Base-by-base conservation (phyloP, 768 basidiomycete genomes). In the Phanerochaete carnosa region DNA sequence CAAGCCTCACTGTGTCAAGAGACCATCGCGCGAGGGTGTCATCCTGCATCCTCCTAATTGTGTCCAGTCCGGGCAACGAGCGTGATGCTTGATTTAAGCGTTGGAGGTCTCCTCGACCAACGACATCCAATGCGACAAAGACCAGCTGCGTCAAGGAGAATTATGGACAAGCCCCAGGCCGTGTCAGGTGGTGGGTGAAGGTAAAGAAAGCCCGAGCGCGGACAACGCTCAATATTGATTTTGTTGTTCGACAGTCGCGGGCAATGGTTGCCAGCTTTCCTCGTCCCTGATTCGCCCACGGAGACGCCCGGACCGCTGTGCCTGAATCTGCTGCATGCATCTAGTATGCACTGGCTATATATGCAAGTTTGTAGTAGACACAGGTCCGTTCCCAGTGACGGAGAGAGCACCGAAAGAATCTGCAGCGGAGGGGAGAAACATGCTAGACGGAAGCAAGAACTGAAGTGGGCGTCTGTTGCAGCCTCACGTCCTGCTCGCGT, bases 41-140 rank as follows among this genome's bases (percentile, higher is more conserved):
- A 28, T 43, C 26, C 37, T 55, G 54, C 54, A 55, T 55, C 25
- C 15, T 55, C 51, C n/a, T 32, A 11, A 19, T 29, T n/a, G 51
- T 32, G 6, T 29, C 9, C 51, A 30, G 33, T 25, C 12, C 13
- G 46, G 49, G 29, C 33, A 55, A 43, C 29, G 54, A 55, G 35
- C 33, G 54, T 55, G 54, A 55, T 55, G 35, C 54, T 55, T 55
- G 54, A 23, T 9, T 55, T 55, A 55, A 43, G 54, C 54, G 54
- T 37, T 15, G 32, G 33, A 26, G 9, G 29, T 6, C 54, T 28
- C 54, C 37, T 55, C 54, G 54, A 35, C 54, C 54, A 43, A 37
- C 54, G 54, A 55, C 52, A 54, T 55, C 16, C 33, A 55, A 55
- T n/a, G 29, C 15, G 51, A 52, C 51, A 39, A 37, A 55, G 33